A percentile compares a stretch with the other conserved stretches of the same genome.
phyloP scores from a whole-genome alignment of 1,139 yeast genomes.

The Taphrina communis region DNA sequence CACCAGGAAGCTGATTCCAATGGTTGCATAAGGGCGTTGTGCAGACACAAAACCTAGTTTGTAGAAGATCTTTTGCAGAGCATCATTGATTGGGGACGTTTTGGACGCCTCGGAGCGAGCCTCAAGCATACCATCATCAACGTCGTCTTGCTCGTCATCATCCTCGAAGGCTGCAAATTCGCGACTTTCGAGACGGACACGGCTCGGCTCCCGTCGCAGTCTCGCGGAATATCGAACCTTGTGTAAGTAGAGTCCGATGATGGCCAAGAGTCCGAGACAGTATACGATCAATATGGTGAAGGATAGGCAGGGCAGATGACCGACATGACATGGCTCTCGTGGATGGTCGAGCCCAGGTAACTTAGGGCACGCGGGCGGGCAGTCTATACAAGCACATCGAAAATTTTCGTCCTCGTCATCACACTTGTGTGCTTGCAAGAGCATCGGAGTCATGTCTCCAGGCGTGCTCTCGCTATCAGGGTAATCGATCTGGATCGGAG shows the following conservation, averaged over 20 bases:
- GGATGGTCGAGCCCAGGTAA: constrained; percentile 56
- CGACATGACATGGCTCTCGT: constrained; percentile 61
- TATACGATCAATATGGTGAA: constrained; percentile 65
- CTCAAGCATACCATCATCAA: background rate
- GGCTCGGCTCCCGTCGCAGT: constrained; percentile 1
- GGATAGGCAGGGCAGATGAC: constrained; percentile 74
- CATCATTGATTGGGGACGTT: constrained; percentile 57
- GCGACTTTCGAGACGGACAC: background rate
- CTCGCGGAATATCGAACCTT: background rate
- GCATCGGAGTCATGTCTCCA: constrained; percentile 48
- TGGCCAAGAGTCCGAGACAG: constrained; percentile 55
- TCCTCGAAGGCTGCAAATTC: background rate
- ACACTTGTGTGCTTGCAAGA: constrained; percentile 61
- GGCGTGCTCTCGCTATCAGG: constrained; percentile 52
- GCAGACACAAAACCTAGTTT: constrained; percentile 65
- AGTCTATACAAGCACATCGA: constrained; percentile 90
- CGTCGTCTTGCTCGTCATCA: constrained; percentile 4
- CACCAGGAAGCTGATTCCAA: constrained; percentile 57
- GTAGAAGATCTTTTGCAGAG: constrained; percentile 58
- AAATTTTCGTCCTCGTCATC: constrained; percentile 62
- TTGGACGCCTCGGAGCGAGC: constrained; percentile 15
- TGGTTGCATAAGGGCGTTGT: constrained; percentile 62
- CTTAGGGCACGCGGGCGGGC: constrained; percentile 77
- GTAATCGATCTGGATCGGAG: constrained; percentile 91
- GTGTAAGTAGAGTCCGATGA: constrained; percentile 52